phyloP scores from a whole-genome alignment of 164 flowering plant genomes.

The Piper betle region DNA sequence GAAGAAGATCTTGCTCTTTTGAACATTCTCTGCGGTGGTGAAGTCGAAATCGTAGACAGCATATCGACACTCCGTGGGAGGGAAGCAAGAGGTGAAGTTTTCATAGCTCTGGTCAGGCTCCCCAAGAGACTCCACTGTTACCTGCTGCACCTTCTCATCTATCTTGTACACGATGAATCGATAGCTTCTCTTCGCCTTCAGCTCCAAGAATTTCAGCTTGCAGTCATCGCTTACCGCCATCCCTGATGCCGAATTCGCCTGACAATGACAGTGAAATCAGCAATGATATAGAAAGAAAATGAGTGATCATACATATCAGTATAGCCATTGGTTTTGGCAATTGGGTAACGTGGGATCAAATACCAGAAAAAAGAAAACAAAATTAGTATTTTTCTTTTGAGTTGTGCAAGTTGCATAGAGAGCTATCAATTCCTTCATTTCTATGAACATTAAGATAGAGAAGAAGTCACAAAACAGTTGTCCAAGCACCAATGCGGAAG shows the following conservation, averaged over 20 bases:
- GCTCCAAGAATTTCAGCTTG: conserved; percentile 31
- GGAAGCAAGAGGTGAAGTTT: conserved; percentile 34
- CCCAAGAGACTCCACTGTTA: conserved; percentile 46
- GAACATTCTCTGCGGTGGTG: conserved; percentile 48
- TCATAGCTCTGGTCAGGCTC: conserved; percentile 39
- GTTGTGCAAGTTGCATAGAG: neutral
- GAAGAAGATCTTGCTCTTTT: conserved; percentile 54
- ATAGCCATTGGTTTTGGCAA: no score
- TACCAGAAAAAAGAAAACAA: neutral
- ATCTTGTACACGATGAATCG: conserved; percentile 50
- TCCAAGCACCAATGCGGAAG: no score
- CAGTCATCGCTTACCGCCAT: conserved; percentile 44
- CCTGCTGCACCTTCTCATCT: conserved; percentile 46
- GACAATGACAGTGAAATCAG: neutral
- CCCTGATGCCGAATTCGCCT: conserved; percentile 50
- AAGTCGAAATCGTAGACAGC: conserved; percentile 51
- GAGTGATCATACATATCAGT: no score
- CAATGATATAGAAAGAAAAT: no score
- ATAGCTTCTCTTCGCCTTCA: conserved; percentile 38
- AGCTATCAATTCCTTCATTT: no score
- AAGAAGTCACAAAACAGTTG: no score
- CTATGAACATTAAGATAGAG: no score
- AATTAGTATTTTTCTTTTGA: no score
- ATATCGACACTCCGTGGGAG: conserved; percentile 45
- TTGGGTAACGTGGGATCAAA: no score